Base-by-base conservation (phyloP, 2,329 filamentous ascomycete species). In the Neopestalotiopsis sp. region DNA sequence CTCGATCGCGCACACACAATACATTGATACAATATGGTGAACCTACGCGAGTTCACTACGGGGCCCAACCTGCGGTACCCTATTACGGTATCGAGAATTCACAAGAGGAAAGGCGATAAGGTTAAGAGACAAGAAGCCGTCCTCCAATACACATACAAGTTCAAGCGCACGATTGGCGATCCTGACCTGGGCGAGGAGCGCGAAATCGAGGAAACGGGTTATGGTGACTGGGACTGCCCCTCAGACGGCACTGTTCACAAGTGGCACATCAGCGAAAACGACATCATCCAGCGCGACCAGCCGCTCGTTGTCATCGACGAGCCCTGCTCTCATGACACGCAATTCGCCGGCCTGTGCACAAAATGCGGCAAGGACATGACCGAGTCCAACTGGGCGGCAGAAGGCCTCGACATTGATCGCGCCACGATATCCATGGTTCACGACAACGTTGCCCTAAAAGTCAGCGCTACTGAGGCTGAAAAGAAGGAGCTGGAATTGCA, bases 351-450 rank as follows among this genome's bases (percentile, higher is more conserved):
- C 59, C 88, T 99, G 73, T 99, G 96, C 82, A 94, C 91, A 69
- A 89, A 95, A 71, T 99, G 96, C 81, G 96, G 96, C 72, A 94
- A 95, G 81, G 95, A 98, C 81, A 97, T 99, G 94, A 97, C 94
- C 67, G 91, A 94, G 86, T 88, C 91, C 74, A 92, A 91, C 79
- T 98, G 94, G 88, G 94, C 94, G 67, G 94, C 91, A 70, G 91
- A 95, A 71, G 85, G 90, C 62, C 88, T 89, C 74, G 94, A 97
- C 79, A 92, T 93, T 2, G 90, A 92, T 71, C 94, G 95, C 74
- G 96, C 96, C 65, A 94, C 92, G 69, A 95, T 99, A 80, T 95
- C 95, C 81, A 97, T 97, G 90, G 92, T 93, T 34, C 96, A 99
- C 81, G 94, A 97, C 79, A 95, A 97, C 77, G 93, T 92, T 1